A percentile compares a stretch with the other conserved stretches of the same genome.
These are phyloP conservation scores for Lolium perenne DNA, from an alignment of 176 grass and related monocot species.

Conservation along the genomic window DNA sequence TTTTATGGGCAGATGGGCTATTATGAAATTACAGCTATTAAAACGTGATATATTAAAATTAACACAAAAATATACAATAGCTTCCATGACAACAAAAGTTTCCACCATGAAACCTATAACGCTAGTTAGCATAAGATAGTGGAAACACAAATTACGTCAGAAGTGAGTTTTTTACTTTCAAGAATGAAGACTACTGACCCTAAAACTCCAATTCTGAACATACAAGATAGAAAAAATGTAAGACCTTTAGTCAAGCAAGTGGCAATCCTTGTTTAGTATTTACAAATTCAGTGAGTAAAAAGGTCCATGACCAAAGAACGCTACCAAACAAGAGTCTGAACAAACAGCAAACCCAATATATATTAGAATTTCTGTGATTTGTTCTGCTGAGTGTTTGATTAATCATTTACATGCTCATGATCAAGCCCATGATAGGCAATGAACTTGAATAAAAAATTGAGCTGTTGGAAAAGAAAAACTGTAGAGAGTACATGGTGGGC, in stretches of 20 bases:
- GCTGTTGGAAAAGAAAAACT: background rate
- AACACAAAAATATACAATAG: background rate
- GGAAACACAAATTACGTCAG: background rate
- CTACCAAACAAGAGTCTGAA: background rate
- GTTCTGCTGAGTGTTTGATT: too few species aligned
- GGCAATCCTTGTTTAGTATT: conserved; percentile 14
- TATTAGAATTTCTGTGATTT: too few species aligned
- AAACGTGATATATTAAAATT: background rate
- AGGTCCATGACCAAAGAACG: background rate
- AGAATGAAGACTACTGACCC: background rate
- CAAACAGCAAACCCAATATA: too few species aligned
- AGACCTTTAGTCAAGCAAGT: background rate
- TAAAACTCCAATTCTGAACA: conserved; percentile 6
- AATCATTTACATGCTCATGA: too few species aligned
- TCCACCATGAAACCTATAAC: background rate
- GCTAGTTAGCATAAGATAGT: background rate
- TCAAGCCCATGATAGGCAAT: too few species aligned
- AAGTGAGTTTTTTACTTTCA: background rate
- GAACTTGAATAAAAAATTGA: background rate
- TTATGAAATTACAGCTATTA: background rate
- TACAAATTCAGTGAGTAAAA: background rate
- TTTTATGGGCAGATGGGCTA: background rate
- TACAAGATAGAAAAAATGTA: background rate
- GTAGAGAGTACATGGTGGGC: background rate
- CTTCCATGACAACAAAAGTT: background rate